These are phyloP conservation scores for Gnomoniopsis smithogilvyi DNA, from an alignment of 2,329 filamentous ascomycete species.

Conservation along the genomic window DNA sequence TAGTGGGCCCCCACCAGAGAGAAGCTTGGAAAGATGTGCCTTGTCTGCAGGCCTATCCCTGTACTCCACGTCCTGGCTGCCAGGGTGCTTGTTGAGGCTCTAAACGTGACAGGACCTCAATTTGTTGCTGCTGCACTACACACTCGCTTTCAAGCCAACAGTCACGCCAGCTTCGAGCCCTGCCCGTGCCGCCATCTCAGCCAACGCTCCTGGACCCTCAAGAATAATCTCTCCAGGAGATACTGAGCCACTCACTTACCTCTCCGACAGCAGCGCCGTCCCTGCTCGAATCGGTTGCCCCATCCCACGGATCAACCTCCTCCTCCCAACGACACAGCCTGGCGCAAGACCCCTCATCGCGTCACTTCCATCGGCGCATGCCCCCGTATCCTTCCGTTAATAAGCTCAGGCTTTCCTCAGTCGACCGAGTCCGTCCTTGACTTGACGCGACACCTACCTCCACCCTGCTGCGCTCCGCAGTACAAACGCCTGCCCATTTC, in stretches of 20 bases:
- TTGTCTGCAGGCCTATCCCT: no score
- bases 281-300: background rate
- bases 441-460: background rate
- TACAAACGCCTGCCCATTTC: no score
- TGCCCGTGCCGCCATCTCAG: background rate
- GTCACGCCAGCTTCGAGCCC: background rate
- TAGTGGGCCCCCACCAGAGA: no score
- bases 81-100: no score
- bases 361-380: background rate
- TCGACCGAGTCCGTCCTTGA: background rate
- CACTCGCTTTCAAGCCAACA: background rate
- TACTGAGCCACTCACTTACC: background rate
- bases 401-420: background rate
- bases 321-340: background rate
- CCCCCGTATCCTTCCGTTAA: background rate
- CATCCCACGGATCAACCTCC: background rate
- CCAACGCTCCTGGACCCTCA: background rate
- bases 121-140: background rate
- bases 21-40: no score
- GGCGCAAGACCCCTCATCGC: slow-evolving; percentile 3
- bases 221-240: background rate
- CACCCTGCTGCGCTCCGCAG: background rate
- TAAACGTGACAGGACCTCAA: no score
- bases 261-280: background rate
- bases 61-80: no score